Evolutionary conservation across 73 alveolate genomes (phyloP).

Genomic region (Diophrys appendiculata): DNA sequence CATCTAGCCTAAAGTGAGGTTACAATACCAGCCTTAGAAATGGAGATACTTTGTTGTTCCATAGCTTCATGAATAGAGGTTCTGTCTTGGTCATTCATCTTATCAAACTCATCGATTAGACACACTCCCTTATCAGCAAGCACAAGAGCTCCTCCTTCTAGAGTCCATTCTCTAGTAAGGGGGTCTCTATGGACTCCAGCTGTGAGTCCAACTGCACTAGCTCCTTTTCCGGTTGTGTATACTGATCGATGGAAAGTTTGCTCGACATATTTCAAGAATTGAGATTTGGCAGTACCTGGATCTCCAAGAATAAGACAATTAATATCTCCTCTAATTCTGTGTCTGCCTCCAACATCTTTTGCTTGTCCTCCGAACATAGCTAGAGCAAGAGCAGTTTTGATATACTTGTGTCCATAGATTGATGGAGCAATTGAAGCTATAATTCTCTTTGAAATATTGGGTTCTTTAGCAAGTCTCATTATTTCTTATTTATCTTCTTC

Average conservation of each 20-base stretch:
- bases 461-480: conserved; percentile 82
- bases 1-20: conserved; percentile 95
- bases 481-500: conserved; percentile 95
- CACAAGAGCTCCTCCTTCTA: conserved; percentile 71
- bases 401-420: conserved; percentile 96
- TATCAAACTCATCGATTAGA: conserved; percentile 78
- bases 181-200: conserved; percentile 99
- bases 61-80: conserved; percentile 96
- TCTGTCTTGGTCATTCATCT: conserved; percentile 70
- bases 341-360: conserved; percentile 98
- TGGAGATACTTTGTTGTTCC: conserved; percentile 98
- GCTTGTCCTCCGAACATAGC: conserved; percentile 99
- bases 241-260: conserved; percentile 92
- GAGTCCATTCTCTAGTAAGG: conserved; percentile 49
- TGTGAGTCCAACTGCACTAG: conserved; percentile 99
- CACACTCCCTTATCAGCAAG: conserved; percentile 65
- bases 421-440: conserved; percentile 97
- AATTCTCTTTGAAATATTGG: conserved; percentile 88
- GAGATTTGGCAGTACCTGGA: conserved; percentile 99
- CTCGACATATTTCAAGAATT: conserved; percentile 98
- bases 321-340: conserved; percentile 99
- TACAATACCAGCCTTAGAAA: conserved; percentile 98
- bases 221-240: conserved; percentile 99
- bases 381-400: conserved; percentile 89
- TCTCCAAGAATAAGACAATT: conserved; percentile 98